Percentiles rank a stretch among this genome's conserved stretches.
These are phyloP conservation scores for Elsinoe batatas DNA, from an alignment of 2,329 filamentous ascomycete species.

Conservation along the genomic window DNA sequence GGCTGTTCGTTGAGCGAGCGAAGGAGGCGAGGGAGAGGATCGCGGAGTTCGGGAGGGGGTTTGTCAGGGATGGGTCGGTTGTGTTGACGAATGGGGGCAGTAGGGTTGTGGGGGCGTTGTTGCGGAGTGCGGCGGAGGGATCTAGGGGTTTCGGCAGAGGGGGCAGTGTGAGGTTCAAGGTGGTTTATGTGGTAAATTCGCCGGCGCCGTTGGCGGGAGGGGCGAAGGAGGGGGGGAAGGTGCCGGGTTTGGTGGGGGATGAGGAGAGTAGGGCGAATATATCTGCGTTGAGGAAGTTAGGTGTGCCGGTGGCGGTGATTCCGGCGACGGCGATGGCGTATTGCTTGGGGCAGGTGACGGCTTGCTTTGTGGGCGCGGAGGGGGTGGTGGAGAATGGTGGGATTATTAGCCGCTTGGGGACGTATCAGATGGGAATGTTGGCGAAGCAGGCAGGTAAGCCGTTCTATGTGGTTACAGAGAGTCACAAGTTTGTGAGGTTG, in stretches of 20 bases:
- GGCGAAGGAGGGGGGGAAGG: constrained; percentile 21
- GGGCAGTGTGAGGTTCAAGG: constrained; percentile 61
- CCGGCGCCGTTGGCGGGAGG: constrained; percentile 12
- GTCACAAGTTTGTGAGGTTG: constrained; percentile 89
- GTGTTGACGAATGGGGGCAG: constrained; percentile 89
- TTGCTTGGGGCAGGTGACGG: constrained; percentile 63
- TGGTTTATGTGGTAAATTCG: constrained; percentile 55
- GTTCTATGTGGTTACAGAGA: constrained; percentile 88
- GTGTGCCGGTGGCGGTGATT: constrained; percentile 76
- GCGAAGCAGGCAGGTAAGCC: constrained; percentile 63
- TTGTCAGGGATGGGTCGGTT: constrained; percentile 66
- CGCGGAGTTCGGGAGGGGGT: constrained; percentile 65
- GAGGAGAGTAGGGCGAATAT: constrained; percentile 64
- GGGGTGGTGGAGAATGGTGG: constrained; percentile 91
- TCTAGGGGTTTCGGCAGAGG: constrained; percentile 33
- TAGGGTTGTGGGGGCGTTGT: constrained; percentile 67
- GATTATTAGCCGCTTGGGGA: constrained; percentile 78
- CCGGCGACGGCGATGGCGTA: constrained; percentile 68
- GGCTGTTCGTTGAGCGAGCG: constrained; percentile 76
- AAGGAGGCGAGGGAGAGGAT: constrained; percentile 79
- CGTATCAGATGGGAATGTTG: constrained; percentile 74
- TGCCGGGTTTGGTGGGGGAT: constrained; percentile 32
- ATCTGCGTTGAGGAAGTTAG: constrained; percentile 56
- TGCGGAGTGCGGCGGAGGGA: constrained; percentile 63
- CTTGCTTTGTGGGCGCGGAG: constrained; percentile 59